Conservation (phyloP, 1,284 basidiomycete species). For the Paramarasmius palmivorus region DNA sequence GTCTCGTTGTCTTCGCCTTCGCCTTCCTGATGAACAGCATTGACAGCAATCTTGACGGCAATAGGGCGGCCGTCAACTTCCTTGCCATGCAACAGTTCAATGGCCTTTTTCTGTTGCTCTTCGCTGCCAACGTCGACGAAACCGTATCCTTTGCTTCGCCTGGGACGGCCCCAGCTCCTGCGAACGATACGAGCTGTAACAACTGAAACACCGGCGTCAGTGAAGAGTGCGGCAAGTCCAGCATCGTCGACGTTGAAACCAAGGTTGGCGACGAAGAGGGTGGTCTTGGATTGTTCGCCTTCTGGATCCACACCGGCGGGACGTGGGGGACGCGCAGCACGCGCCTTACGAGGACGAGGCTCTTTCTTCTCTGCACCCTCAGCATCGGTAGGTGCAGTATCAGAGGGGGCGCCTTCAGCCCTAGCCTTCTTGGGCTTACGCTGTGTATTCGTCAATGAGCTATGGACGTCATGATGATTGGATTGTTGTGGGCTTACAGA, state of each 20-base stretch:
- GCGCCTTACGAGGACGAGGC: constrained; percentile 62
- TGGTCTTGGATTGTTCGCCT: constrained; percentile 81
- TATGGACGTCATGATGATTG: constrained; percentile 12
- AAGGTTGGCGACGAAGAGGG: constrained; percentile 94
- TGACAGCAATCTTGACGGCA: constrained; percentile 88
- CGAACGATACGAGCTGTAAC: constrained; percentile 85
- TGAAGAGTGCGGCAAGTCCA: constrained; percentile 76
- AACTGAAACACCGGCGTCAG: constrained; percentile 78
- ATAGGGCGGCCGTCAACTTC: constrained; percentile 79
- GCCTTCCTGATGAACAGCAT: constrained; percentile 51
- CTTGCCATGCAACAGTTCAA: constrained; percentile 79
- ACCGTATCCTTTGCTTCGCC: constrained; percentile 90
- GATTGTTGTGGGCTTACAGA: constrained; percentile 46
- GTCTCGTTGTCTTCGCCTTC: constrained; percentile 34
- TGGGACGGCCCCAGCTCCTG: constrained; percentile 76
- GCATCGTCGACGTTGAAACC: constrained; percentile 89
- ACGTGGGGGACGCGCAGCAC: constrained; percentile 56
- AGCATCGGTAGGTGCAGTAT: constrained; percentile 27
- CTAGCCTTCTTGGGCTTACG: constrained; percentile 58
- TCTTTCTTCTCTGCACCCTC: constrained; percentile 39
- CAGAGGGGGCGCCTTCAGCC: constrained; percentile 38
- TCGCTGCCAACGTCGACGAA: constrained; percentile 90
- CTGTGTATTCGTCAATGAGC: constrained; percentile 32
- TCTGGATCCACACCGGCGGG: constrained; percentile 73
- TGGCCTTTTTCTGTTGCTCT: constrained; percentile 84